Conservation (phyloP, 2,329 filamentous ascomycete genomes). For the Chaetomiaceae sp. region DNA sequence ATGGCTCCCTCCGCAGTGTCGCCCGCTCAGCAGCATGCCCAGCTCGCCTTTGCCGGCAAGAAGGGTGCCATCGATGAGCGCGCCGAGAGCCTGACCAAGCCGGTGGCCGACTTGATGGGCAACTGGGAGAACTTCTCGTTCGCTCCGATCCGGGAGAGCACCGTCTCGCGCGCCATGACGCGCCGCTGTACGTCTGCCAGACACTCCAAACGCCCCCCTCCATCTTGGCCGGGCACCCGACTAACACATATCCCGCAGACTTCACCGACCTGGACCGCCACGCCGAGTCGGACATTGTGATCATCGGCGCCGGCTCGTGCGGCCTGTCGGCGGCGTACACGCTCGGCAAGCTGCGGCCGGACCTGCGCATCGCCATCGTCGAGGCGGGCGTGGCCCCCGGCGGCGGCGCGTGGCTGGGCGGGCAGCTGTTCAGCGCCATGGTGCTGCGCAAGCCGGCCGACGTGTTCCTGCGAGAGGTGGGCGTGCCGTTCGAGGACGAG, state of each 20-base stretch:
- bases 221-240: neutral
- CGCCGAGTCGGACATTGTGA: conserved; percentile 90
- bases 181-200: conserved; percentile 51
- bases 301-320: conserved; percentile 84
- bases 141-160: conserved; percentile 80
- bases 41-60: conserved; percentile 43
- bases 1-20: conserved; percentile 76
- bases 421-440: conserved; percentile 93
- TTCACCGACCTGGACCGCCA: conserved; percentile 83
- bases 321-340: conserved; percentile 80
- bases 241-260: conserved; percentile 35
- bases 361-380: conserved; percentile 86
- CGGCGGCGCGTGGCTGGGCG: conserved; percentile 87
- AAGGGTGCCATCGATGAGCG: conserved; percentile 32
- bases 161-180: conserved; percentile 91
- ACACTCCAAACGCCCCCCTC: neutral
- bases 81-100: conserved; percentile 38
- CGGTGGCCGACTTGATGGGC: conserved; percentile 59
- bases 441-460: conserved; percentile 91
- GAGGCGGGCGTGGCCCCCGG: conserved; percentile 83
- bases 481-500: conserved; percentile 82
- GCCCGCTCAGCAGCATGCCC: conserved; percentile 41
- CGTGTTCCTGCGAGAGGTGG: conserved; percentile 72
- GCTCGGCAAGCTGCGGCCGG: conserved; percentile 74
- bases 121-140: conserved; percentile 82